Evolutionary conservation across 768 basidiomycete genomes (phyloP).

Genomic region (Rhizopogon vulgaris): DNA sequence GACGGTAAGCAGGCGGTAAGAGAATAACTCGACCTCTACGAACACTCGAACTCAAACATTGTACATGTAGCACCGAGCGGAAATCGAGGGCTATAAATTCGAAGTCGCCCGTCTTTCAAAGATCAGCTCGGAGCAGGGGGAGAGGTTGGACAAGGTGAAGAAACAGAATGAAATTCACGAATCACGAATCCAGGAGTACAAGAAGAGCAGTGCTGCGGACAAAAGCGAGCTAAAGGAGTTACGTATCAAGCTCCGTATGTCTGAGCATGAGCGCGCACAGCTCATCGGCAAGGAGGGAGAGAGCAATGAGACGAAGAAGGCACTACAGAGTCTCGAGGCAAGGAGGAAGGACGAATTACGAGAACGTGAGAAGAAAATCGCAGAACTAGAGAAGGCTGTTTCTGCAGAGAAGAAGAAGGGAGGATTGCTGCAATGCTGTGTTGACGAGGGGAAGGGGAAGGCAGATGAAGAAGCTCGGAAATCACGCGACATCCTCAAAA

Average conservation of each 20-base stretch:
- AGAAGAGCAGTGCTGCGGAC: conserved; percentile 40
- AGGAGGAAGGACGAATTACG: conserved; percentile 49
- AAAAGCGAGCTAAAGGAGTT: conserved; percentile 61
- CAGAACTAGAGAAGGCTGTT: conserved; percentile 50
- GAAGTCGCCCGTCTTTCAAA: conserved; percentile 50
- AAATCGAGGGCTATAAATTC: conserved; percentile 52
- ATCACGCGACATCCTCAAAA: conserved; percentile 26
- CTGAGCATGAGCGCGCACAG: conserved; percentile 54
- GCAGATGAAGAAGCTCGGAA: conserved; percentile 34
- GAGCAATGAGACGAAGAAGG: conserved; percentile 42
- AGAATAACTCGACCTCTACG: conserved; percentile 1
- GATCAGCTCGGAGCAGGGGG: conserved; percentile 40
- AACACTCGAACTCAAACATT: neutral
- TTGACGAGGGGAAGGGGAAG: conserved; percentile 37
- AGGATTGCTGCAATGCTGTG: conserved; percentile 38
- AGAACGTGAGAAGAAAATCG: conserved; percentile 47
- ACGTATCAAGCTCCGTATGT: conserved; percentile 47
- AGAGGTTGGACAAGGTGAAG: conserved; percentile 55
- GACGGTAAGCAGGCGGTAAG: conserved; percentile 64
- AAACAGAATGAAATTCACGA: conserved; percentile 56
- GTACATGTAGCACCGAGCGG: conserved; percentile 45
- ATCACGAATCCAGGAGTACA: conserved; percentile 54
- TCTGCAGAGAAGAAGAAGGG: conserved; percentile 44
- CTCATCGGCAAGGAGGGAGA: conserved; percentile 48
- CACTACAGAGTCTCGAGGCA: conserved; percentile 41